Conservation (phyloP, 805 yeast genomes). For the Metschnikowia similis region DNA sequence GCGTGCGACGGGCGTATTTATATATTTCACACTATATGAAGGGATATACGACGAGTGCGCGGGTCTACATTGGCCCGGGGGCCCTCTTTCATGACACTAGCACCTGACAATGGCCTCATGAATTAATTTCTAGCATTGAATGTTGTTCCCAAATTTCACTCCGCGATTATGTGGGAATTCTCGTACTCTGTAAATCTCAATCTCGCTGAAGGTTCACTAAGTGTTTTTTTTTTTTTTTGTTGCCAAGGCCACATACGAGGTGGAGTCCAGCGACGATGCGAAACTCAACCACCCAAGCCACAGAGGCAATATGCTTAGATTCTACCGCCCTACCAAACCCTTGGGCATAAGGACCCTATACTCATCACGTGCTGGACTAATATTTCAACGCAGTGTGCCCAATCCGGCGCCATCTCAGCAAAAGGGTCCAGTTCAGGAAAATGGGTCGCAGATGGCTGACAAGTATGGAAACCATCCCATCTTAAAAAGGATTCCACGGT, state of each 20-base stretch:
- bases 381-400: background rate
- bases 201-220: no score
- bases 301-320: background rate
- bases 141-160: no score
- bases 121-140: no score
- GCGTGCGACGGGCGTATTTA: slow-evolving; percentile 1
- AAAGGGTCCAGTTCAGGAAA: background rate
- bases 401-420: background rate
- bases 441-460: background rate
- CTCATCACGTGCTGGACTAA: background rate
- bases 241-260: background rate
- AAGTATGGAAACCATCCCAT: slow-evolving; percentile 23
- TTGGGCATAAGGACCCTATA: background rate
- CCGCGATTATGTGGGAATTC: no score
- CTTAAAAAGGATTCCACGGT: slow-evolving; percentile 44
- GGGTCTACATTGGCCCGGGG: slow-evolving; percentile 1
- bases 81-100: background rate
- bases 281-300: background rate
- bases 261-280: background rate
- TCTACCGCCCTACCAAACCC: background rate
- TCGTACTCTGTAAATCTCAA: no score
- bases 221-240: background rate
- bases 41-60: slow-evolving; percentile 7
- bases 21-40: background rate
- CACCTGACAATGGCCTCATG: background rate